These are phyloP conservation scores for Coemansia sp. DNA, from an alignment of 192 early-diverging fungal genomes.

Conservation along the genomic window DNA sequence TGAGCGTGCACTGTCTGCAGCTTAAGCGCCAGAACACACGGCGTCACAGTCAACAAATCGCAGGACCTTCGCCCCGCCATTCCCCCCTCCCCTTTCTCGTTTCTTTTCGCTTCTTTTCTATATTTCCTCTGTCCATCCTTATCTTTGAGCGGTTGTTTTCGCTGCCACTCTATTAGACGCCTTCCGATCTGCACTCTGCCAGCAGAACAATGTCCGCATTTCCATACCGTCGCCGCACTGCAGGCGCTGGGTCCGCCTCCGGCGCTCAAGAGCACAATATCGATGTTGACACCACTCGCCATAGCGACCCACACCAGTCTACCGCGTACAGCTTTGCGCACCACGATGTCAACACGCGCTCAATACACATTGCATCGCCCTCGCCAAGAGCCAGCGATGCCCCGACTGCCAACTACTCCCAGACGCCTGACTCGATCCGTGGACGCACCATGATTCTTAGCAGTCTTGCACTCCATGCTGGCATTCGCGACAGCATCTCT, in stretches of 20 bases:
- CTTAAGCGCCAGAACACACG: not conserved
- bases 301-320: constrained; percentile 14
- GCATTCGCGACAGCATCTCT: constrained; percentile 25
- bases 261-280: constrained; percentile 7
- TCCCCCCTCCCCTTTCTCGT: not conserved
- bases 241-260: constrained; percentile 1
- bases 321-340: constrained; percentile 12
- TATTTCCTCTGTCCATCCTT: not conserved
- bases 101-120: not conserved
- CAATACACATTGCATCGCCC: constrained; percentile 19
- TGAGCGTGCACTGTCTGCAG: not conserved
- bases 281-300: constrained; percentile 29
- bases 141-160: not conserved
- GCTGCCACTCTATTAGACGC: not conserved
- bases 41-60: not conserved
- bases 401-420: constrained; percentile 33
- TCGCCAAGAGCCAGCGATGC: constrained; percentile 3
- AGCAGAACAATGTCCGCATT: not conserved
- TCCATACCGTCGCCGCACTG: constrained; percentile 13
- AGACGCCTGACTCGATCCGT: constrained; percentile 48
- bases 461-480: constrained; percentile 17
- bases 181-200: not conserved
- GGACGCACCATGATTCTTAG: constrained; percentile 51
- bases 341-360: constrained; percentile 27
- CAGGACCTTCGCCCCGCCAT: not conserved